Evolutionary conservation across 345 rosid species (phyloP), one percentile per base, ranked within the genome.

Genomic region (Syzygium aromaticum): DNA sequence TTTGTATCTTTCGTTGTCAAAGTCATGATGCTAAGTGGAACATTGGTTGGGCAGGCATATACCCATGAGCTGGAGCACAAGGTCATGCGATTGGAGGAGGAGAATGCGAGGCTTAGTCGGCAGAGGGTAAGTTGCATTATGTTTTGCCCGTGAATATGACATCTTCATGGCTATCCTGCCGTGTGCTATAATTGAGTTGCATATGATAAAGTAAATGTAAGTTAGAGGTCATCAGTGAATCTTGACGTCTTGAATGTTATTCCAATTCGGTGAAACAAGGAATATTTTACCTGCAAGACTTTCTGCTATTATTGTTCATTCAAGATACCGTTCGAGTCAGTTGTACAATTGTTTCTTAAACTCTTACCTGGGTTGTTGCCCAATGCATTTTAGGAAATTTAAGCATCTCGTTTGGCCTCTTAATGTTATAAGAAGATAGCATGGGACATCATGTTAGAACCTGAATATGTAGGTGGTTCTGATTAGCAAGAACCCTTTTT

Each of bases 11-110:
- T 84, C 9, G 1, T 53, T 84, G 86, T 84, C 49, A 38, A 5
- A 38, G 49, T 33, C 25, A 21, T 38, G 82, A 38, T 73, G 27
- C 82, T 73, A 38, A 73, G 49, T 38, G 27, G 25, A 73, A 38
- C 54, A 40, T 63, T 52, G 12, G 25, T 46, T 51, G 40, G 40
- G 52, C 86, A 86, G 87, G 87, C 87, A 0, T 86, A 86, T 61
- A 86, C 83, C 52, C 84, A 86, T 28, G 87, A 86, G 84, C 87
- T 86, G 87, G 87, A 86, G 87, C 78, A 86, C 84, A 86, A 86
- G 84, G 82, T 86, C 59, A 59, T 27, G 83, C 83, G 43, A 16
- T 73, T 86, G 49, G 87, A 86, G 87, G 87, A 86, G 80, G 87
- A 86, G 83, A 86, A 86, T 13, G 87, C 30, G 3, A 64, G 78